Evolutionary conservation across 2,329 filamentous ascomycete species (phyloP).

Genomic region (Parastagonospora nodorum): DNA sequence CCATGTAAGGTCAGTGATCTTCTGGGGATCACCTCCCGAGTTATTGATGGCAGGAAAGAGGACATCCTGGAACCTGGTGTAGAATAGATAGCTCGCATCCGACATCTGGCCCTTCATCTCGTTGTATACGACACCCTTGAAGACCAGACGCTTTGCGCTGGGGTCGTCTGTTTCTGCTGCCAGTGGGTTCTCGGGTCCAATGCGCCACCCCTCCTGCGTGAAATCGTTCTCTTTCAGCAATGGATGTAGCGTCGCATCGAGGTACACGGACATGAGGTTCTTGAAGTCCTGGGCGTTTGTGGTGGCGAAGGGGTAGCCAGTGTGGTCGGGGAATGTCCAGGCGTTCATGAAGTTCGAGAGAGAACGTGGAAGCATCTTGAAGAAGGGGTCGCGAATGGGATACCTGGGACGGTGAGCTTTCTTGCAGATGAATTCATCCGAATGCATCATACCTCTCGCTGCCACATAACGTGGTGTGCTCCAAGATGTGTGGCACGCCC

Average conservation of each 20-base stretch:
- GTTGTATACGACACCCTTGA: conserved; percentile 98
- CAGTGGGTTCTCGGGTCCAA: conserved; percentile 86
- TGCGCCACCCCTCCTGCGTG: conserved; percentile 93
- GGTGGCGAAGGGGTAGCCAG: conserved; percentile 96
- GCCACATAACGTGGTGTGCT: conserved; percentile 95
- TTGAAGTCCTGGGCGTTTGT: conserved; percentile 95
- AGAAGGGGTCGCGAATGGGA: conserved; percentile 98
- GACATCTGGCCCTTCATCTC: conserved; percentile 99
- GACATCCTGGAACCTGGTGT: conserved; percentile 92
- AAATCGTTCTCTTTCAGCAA: conserved; percentile 91
- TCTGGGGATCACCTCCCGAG: conserved; percentile 93
- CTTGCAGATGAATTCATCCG: neutral
- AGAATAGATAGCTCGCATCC: conserved; percentile 93
- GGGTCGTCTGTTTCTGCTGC: conserved; percentile 50
- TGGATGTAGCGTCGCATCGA: conserved; percentile 91
- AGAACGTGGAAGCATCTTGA: conserved; percentile 98
- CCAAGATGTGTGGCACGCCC: conserved; percentile 93
- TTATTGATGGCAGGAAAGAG: conserved; percentile 95
- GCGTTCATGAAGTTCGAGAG: conserved; percentile 99
- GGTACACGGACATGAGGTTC: conserved; percentile 94
- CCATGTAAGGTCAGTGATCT: conserved; percentile 94
- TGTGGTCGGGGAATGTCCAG: conserved; percentile 94
- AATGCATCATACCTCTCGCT: conserved; percentile 74
- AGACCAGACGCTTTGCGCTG: conserved; percentile 74
- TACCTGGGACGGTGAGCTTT: conserved; percentile 61